Base-by-base conservation (phyloP, 495 filamentous ascomycete genomes). In the Penicillium macrosclerotiorum region DNA sequence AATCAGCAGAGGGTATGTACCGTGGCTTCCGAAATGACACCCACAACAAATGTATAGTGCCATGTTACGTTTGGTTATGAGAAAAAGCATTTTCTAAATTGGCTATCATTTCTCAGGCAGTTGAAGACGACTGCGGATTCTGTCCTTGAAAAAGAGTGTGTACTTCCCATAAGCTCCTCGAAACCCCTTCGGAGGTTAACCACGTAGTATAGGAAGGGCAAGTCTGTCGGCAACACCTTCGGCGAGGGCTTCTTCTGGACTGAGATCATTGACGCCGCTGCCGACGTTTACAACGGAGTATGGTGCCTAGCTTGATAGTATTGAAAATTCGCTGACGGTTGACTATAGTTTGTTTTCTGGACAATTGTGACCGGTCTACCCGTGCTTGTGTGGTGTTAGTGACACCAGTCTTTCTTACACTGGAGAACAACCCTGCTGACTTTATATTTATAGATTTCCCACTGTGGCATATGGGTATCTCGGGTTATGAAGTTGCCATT, bases 381-480 rank as follows among this genome's bases (percentile, higher is more conserved):
- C 29, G 73, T 97, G 22, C 75, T 85, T 26, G 84, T 97, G 19
- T 99, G 94, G 94, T 99, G 88, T 92, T 80, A 79, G 88, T 74
- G 27, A n/a, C 32, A 27, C 6, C 13, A 20, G n/a, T 36, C 8
- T 19, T 0, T 12, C 4, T 12, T 49, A 1, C 13, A 11, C 65
- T 37, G 5, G 2, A 23, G 27, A 3, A 7, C 8, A 23, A 9
- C 16, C 45, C 27, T 25, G 44, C 62, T 62, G 31, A 70, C 57
- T 20, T 45, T 40, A 2, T n/a, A n/a, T n/a, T n/a, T n/a, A 33
- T 49, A 90, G 88, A 95, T 62, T 99, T 99, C 60, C 93, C 93
- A 12, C 79, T 99, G n/a, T 99, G 94, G 94, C 82, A 96, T 64
- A 97, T 99, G 94, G 94, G 94, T 45, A 90, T 99, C 48, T 99